Conservation (phyloP, 2,329 filamentous ascomycete genomes). For the Penicillium fuscoglaucum region DNA sequence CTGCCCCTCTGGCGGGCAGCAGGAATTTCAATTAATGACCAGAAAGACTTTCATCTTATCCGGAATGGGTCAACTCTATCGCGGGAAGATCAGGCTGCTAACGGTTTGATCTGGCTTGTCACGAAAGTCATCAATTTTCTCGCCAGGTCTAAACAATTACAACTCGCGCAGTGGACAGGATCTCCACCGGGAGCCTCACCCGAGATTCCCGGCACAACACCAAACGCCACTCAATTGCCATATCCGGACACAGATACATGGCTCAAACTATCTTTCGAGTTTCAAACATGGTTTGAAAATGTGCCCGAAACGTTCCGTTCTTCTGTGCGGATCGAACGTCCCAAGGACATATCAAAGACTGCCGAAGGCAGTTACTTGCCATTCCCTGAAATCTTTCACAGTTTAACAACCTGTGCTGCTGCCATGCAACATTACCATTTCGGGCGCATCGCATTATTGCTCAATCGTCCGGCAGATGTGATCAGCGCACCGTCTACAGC, state of each 20-base stretch:
- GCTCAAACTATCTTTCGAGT: conserved; percentile 55
- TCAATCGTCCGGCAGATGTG: conserved; percentile 60
- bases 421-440: conserved; percentile 67
- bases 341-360: conserved; percentile 32
- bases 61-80: conserved; percentile 43
- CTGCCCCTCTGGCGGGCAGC: conserved; percentile 61
- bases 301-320: conserved; percentile 60
- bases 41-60: conserved; percentile 44
- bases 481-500: conserved; percentile 55
- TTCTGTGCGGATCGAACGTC: conserved; percentile 50
- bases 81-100: conserved; percentile 61
- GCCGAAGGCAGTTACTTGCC: conserved; percentile 37
- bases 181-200: conserved; percentile 40
- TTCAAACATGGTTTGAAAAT: conserved; percentile 58
- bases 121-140: conserved; percentile 65
- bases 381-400: conserved; percentile 61
- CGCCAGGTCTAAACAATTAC: conserved; percentile 56
- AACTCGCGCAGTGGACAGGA: conserved; percentile 36
- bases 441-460: conserved; percentile 60
- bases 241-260: conserved; percentile 52
- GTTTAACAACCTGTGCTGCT: conserved; percentile 60
- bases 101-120: conserved; percentile 62
- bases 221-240: conserved; percentile 38
- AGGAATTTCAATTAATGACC: conserved; percentile 56
- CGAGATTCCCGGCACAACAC: conserved; percentile 18